Evolutionary conservation across 495 filamentous ascomycete genomes (phyloP).

Genomic region (Diplogelasinospora grovesii): DNA sequence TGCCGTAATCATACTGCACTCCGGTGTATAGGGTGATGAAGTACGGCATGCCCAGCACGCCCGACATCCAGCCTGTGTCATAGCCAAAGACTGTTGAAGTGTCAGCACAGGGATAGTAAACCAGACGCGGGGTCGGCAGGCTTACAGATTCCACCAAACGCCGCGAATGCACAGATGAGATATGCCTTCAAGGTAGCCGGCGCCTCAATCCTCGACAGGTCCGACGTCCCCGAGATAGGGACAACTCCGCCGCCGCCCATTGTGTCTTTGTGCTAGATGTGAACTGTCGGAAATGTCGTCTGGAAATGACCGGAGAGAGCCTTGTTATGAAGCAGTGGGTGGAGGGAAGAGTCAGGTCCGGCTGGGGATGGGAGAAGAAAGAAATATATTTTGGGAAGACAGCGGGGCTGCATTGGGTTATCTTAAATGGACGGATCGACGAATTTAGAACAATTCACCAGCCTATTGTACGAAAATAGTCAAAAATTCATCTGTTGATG

Average conservation of each 20-base stretch:
- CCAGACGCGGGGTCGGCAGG: neutral
- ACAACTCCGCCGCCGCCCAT: conserved; percentile 18
- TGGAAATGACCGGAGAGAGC: too few species aligned
- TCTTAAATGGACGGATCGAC: too few species aligned
- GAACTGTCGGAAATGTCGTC: neutral
- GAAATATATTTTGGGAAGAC: too few species aligned
- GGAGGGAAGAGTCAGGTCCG: neutral
- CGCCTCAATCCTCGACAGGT: conserved; percentile 52
- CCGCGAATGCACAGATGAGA: conserved; percentile 58
- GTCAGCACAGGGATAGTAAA: conserved; percentile 7
- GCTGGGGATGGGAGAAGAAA: neutral
- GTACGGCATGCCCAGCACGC: conserved; percentile 48
- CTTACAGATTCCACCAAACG: conserved; percentile 55
- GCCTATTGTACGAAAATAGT: too few species aligned
- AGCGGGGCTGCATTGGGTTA: too few species aligned
- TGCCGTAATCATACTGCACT: conserved; percentile 49
- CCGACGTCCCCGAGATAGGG: conserved; percentile 29
- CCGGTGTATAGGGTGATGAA: conserved; percentile 59
- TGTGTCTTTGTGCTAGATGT: neutral
- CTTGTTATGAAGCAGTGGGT: neutral
- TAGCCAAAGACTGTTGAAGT: conserved; percentile 47
- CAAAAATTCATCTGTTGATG: too few species aligned
- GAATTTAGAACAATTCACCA: too few species aligned
- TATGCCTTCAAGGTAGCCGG: conserved; percentile 61
- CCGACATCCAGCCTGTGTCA: conserved; percentile 60